phyloP scores from a whole-genome alignment of 2,329 filamentous ascomycete species.

The Trichoderma koningiopsis region DNA sequence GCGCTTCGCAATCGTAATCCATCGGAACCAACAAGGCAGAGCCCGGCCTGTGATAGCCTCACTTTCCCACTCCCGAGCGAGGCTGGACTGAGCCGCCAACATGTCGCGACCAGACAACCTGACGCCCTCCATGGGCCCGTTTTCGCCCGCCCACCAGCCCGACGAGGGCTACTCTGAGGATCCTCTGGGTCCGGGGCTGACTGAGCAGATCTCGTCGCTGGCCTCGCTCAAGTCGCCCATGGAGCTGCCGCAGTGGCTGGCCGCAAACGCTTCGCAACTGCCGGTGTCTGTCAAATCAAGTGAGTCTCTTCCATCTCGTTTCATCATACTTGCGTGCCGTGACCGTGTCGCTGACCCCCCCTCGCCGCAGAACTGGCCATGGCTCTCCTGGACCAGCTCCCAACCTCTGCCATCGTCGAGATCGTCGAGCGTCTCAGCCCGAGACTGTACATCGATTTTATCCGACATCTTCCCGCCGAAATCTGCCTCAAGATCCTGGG shows the following conservation, averaged over 20 bases:
- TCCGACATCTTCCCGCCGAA: constrained; percentile 81
- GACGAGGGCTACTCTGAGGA: constrained; percentile 91
- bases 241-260: constrained; percentile 54
- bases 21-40: constrained; percentile 6
- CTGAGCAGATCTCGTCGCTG: constrained; percentile 38
- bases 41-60: constrained; percentile 18
- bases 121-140: constrained; percentile 20
- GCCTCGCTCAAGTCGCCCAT: constrained; percentile 43
- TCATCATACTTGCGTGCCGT: not conserved
- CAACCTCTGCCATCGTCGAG: constrained; percentile 75
- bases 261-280: constrained; percentile 52
- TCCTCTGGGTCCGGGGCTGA: constrained; percentile 50
- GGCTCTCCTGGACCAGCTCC: constrained; percentile 73
- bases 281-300: constrained; percentile 53
- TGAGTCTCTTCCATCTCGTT: constrained; percentile 37
- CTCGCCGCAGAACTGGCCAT: constrained; percentile 71
- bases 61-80: constrained; percentile 25
- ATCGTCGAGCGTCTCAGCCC: constrained; percentile 81
- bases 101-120: constrained; percentile 37
- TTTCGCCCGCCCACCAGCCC: constrained; percentile 48
- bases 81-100: constrained; percentile 21
- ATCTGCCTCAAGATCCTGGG: constrained; percentile 88
- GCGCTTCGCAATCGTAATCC: constrained; percentile 21
- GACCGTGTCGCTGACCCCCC: not conserved
- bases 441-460: constrained; percentile 89